These are phyloP conservation scores for Nelumbo lutea DNA, from an alignment of 164 flowering plant species.

Conservation along the genomic window DNA sequence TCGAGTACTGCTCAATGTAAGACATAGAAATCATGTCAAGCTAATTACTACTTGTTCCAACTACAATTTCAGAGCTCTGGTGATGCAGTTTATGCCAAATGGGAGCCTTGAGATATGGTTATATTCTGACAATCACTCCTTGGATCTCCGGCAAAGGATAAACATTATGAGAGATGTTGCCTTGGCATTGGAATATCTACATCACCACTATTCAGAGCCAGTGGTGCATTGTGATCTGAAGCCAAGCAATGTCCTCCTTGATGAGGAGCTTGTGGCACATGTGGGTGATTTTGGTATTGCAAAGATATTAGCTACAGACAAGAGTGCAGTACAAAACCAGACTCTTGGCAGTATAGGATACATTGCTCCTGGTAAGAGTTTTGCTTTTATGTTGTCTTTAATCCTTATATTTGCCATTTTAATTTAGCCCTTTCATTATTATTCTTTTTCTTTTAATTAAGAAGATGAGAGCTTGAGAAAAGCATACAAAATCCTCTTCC, in stretches of 20 bases:
- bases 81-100: slow-evolving; percentile 10
- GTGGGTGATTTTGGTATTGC: slow-evolving; percentile 1
- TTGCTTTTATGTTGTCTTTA: no score
- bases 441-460: no score
- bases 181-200: slow-evolving; percentile 4
- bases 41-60: slow-evolving; percentile 9
- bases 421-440: no score
- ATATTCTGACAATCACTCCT: no score
- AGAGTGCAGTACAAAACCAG: neutral
- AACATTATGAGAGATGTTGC: slow-evolving; percentile 4
- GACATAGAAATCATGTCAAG: slow-evolving; percentile 8
- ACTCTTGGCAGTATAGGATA: neutral
- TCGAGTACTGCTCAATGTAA: neutral
- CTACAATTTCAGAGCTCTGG: slow-evolving; percentile 9
- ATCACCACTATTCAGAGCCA: neutral
- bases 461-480: no score
- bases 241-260: no score
- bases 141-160: slow-evolving; percentile 1
- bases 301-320: neutral
- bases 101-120: slow-evolving; percentile 16
- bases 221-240: no score
- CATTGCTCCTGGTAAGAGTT: neutral
- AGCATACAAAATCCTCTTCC: no score
- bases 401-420: no score
- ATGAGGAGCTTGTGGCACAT: no score